Evolutionary conservation across 2,329 filamentous ascomycete genomes (phyloP).

Genomic region (Cladosporium colombiae): DNA sequence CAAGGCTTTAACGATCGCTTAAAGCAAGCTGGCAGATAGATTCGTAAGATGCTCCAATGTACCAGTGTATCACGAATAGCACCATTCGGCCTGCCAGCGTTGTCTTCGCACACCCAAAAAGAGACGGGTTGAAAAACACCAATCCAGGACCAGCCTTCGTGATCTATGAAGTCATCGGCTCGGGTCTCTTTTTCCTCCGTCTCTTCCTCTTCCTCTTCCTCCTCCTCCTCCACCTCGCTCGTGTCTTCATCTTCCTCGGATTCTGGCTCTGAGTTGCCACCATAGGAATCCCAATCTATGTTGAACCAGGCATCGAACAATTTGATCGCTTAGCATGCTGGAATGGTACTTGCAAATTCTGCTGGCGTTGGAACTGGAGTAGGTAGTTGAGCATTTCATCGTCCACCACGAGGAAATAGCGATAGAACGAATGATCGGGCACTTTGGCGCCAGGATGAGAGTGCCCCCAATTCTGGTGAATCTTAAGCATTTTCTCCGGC

Average conservation of each 20-base stretch:
- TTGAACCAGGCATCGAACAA: slow-evolving; percentile 4
- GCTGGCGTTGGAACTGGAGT: slow-evolving; percentile 11
- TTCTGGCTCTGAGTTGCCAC: neutral
- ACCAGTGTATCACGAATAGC: too few relatives aligned
- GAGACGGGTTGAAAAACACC: neutral
- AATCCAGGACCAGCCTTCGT: slow-evolving; percentile 6
- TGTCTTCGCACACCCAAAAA: slow-evolving; percentile 2
- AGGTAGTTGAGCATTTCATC: slow-evolving; percentile 8
- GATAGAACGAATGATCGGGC: neutral
- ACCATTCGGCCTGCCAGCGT: too few relatives aligned
- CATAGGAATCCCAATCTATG: neutral
- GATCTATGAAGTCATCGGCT: neutral
- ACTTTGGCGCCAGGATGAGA: slow-evolving; percentile 3
- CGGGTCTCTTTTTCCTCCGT: neutral
- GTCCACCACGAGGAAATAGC: slow-evolving; percentile 8
- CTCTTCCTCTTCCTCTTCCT: neutral
- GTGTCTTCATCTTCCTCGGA: neutral
- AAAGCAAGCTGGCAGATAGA: too few relatives aligned
- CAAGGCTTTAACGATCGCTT: too few relatives aligned
- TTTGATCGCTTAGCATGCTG: neutral
- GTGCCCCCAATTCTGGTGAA: slow-evolving; percentile 8
- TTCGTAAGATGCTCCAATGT: too few relatives aligned
- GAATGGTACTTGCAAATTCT: neutral
- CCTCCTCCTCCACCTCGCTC: neutral
- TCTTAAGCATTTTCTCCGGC: slow-evolving; percentile 1